These are phyloP conservation scores for Candolleomyces efflorescens DNA, from an alignment of 768 basidiomycete species.

Conservation along the genomic window DNA sequence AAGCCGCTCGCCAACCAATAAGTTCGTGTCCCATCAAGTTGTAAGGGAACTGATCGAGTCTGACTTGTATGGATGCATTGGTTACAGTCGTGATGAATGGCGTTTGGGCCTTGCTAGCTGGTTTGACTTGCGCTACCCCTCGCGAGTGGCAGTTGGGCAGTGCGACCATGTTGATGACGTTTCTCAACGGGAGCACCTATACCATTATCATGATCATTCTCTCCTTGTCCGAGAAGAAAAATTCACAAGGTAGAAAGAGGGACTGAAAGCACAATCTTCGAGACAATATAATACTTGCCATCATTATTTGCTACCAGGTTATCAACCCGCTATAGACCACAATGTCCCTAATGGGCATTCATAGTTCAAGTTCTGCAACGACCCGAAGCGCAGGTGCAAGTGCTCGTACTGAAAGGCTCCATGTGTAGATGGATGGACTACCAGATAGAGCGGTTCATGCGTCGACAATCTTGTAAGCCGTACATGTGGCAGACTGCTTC, in stretches of 20 bases:
- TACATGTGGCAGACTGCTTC: too few relatives aligned
- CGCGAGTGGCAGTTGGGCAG: slow-evolving; percentile 19
- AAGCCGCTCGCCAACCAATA: slow-evolving; percentile 18
- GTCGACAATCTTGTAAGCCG: too few relatives aligned
- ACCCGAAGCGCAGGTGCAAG: too few relatives aligned
- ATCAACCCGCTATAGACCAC: too few relatives aligned
- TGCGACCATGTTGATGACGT: slow-evolving; percentile 25
- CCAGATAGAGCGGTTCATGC: too few relatives aligned
- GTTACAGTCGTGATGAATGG: slow-evolving; percentile 19
- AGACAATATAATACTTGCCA: too few relatives aligned
- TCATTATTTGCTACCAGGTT: too few relatives aligned
- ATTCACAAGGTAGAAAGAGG: not conserved
- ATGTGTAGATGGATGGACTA: too few relatives aligned
- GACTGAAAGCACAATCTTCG: not conserved
- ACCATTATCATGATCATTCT: not conserved
- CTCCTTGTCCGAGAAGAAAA: not conserved
- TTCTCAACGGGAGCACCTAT: slow-evolving; percentile 2
- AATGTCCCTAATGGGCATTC: too few relatives aligned
- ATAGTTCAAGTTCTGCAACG: too few relatives aligned
- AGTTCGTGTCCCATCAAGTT: slow-evolving; percentile 16
- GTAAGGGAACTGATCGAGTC: not conserved
- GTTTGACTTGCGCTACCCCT: slow-evolving; percentile 23
- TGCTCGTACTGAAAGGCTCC: too few relatives aligned
- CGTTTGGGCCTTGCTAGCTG: slow-evolving; percentile 20
- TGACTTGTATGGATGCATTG: not conserved